A percentile compares a stretch with the other conserved stretches of the same genome.
Conservation (phyloP, 2,329 filamentous ascomycete species). For the Hawksworthiomyces lignivorus region DNA sequence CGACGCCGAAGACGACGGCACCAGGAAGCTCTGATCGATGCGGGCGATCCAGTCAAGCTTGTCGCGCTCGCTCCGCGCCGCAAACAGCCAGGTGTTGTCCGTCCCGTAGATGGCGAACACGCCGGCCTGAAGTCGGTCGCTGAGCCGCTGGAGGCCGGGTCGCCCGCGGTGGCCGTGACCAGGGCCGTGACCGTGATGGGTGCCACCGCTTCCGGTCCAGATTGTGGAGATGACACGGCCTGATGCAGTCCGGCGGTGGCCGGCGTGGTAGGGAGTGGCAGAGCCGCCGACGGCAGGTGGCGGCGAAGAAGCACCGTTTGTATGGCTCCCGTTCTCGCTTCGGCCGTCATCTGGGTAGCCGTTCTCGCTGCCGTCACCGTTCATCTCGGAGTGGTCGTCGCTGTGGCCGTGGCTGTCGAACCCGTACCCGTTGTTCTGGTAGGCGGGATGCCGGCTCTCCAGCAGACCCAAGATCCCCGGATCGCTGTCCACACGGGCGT, state of each 20-base stretch:
- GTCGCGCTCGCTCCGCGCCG: constrained; percentile 78
- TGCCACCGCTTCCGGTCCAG: constrained; percentile 40
- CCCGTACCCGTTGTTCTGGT: constrained; percentile 10
- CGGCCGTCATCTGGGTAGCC: constrained; percentile 26
- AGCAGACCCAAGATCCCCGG: constrained; percentile 79
- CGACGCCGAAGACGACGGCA: constrained; percentile 21
- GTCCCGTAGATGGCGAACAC: constrained; percentile 94
- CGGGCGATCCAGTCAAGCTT: constrained; percentile 96
- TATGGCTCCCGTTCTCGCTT: not conserved
- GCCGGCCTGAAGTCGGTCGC: constrained; percentile 55
- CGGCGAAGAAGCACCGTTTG: not conserved
- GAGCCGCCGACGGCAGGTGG: constrained; percentile 1
- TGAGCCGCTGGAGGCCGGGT: constrained; percentile 44
- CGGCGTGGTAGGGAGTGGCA: constrained; percentile 10
- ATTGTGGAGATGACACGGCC: constrained; percentile 46
- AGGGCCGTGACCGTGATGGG: not conserved
- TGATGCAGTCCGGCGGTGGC: constrained; percentile 42
- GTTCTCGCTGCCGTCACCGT: constrained; percentile 10
- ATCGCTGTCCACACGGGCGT: constrained; percentile 85
- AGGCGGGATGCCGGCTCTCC: constrained; percentile 26
- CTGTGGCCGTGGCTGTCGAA: constrained; percentile 11
- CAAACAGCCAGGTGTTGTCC: constrained; percentile 93
- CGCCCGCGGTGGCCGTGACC: constrained; percentile 26
- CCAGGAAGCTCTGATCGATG: constrained; percentile 71
- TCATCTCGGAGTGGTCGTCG: constrained; percentile 2